phyloP scores from a whole-genome alignment of 805 yeast genomes.

The Candida xyloterini region DNA sequence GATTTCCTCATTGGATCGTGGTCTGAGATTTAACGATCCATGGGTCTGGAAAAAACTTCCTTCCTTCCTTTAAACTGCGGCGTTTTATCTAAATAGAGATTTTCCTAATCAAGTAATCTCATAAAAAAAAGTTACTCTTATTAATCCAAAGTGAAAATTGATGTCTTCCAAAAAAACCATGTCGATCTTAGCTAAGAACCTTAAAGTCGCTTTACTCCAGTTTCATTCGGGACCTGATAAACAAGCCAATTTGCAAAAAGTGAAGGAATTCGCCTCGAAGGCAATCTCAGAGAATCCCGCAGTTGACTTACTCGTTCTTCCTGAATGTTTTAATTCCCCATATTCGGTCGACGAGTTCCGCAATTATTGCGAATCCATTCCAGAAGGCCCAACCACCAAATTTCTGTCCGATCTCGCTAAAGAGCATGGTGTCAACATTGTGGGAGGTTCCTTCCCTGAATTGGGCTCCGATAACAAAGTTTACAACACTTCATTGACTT shows the following conservation, averaged over 20 bases:
- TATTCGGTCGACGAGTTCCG: constrained; percentile 84
- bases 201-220: constrained; percentile 84
- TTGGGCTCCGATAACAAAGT: constrained; percentile 52
- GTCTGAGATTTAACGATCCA: constrained; percentile 84
- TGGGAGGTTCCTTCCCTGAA: constrained; percentile 96
- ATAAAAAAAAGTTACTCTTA: not conserved
- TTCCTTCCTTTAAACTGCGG: constrained; percentile 26
- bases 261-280: constrained; percentile 55
- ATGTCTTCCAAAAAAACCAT: constrained; percentile 15
- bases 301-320: constrained; percentile 76
- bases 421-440: constrained; percentile 55
- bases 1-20: constrained; percentile 61
- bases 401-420: constrained; percentile 67
- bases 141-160: not conserved
- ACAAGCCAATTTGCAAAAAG: constrained; percentile 69
- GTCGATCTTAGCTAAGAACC: constrained; percentile 44
- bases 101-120: not conserved
- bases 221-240: constrained; percentile 81
- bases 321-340: constrained; percentile 97
- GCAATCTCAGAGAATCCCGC: constrained; percentile 56
- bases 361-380: constrained; percentile 85
- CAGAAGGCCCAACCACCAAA: constrained; percentile 63
- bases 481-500: constrained; percentile 74
- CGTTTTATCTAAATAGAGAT: constrained; percentile 19
- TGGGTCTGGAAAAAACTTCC: constrained; percentile 38